Percentiles rank a stretch among this genome's conserved stretches.
Evolutionary conservation across 371 early-diverging fungal genomes (phyloP).

Genomic region (Fennellomyces sp.): DNA sequence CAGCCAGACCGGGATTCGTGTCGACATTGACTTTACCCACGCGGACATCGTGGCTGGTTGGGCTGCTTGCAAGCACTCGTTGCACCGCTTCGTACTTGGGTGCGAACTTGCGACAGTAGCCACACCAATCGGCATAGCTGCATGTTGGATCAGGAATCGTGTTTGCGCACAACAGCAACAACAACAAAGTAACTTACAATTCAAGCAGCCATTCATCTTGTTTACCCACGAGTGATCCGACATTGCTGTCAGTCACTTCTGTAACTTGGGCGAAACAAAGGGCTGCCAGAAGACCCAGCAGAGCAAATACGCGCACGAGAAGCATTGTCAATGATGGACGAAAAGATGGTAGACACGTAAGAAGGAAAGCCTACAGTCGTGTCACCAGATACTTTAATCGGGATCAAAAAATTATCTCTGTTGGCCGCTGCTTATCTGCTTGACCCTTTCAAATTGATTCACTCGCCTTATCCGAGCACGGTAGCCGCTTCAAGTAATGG

Average conservation of each 20-base stretch:
- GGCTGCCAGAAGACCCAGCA: neutral
- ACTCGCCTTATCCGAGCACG: no score
- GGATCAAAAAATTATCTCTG: no score
- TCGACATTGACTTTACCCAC: slow-evolving; percentile 44
- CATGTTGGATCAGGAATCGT: neutral
- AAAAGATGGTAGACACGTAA: no score
- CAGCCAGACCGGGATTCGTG: slow-evolving; percentile 41
- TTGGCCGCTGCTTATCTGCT: no score
- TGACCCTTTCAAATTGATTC: no score
- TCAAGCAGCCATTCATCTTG: slow-evolving; percentile 46
- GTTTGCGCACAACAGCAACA: neutral
- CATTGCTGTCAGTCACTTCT: slow-evolving; percentile 40
- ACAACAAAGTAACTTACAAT: slow-evolving; percentile 30
- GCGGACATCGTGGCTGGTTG: slow-evolving; percentile 18
- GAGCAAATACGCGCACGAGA: neutral
- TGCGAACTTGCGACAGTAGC: slow-evolving; percentile 37
- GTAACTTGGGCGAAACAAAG: slow-evolving; percentile 23
- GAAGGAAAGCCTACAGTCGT: no score
- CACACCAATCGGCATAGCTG: slow-evolving; percentile 55
- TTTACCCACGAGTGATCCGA: slow-evolving; percentile 23
- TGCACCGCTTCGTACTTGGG: slow-evolving; percentile 36
- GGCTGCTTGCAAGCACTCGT: slow-evolving; percentile 10
- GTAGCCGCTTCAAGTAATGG: no score
- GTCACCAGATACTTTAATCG: no score
- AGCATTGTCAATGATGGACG: no score